Evolutionary conservation across 441 rosid species (phyloP).

Genomic region (Pelargonium myrrhifolium): DNA sequence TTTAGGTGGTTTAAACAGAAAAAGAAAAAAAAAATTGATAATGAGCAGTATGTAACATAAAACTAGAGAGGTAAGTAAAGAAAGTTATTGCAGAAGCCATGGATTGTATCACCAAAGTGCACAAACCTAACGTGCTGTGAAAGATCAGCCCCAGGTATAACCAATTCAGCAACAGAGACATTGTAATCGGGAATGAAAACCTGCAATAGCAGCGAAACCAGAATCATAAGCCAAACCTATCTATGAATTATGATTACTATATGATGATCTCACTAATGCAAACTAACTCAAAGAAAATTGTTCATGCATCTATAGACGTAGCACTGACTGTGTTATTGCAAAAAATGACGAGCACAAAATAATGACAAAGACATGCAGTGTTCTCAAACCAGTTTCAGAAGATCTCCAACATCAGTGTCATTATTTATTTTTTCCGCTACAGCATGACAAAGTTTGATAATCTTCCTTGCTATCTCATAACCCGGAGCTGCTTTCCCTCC

Average conservation of each 20-base stretch:
- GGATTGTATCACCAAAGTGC: neutral
- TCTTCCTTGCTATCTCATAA: conserved; percentile 43
- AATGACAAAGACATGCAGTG: neutral
- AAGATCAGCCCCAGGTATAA: conserved; percentile 19
- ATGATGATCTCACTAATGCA: neutral
- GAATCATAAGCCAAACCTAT: neutral
- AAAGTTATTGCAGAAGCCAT: neutral
- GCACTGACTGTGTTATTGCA: neutral
- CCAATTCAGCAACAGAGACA: conserved; percentile 19
- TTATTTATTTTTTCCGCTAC: conserved; percentile 43
- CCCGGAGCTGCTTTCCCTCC: conserved; percentile 66
- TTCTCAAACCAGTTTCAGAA: conserved; percentile 41
- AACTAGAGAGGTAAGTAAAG: conserved; percentile 3
- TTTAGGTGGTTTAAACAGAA: neutral
- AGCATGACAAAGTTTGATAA: conserved; percentile 42
- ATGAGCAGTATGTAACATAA: neutral
- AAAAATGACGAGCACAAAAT: neutral
- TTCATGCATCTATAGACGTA: neutral
- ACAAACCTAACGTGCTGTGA: conserved; percentile 20
- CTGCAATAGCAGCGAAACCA: conserved; percentile 6
- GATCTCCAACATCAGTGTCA: conserved; percentile 44
- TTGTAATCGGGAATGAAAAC: conserved; percentile 21
- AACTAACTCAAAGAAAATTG: neutral
- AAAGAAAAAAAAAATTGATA: neutral
- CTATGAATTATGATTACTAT: too few relatives aligned